Evolutionary conservation across 1,139 yeast genomes (phyloP).

Genomic region (Taphrina pruni): DNA sequence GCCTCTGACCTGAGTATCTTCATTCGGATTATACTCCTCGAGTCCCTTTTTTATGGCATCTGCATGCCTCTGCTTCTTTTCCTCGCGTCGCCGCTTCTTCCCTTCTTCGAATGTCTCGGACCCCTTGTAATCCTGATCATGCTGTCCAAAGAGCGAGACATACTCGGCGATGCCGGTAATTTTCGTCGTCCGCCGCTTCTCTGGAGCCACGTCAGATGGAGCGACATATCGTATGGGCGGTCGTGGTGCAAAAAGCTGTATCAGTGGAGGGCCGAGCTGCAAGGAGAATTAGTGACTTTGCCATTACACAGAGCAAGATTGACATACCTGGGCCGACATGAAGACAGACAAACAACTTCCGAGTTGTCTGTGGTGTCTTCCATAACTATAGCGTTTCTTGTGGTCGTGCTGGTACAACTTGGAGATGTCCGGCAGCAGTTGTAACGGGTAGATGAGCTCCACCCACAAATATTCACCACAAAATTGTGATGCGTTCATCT

Average conservation of each 20-base stretch:
- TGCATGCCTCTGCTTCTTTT: constrained; percentile 50
- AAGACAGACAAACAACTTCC: background rate
- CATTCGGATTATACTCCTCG: constrained; percentile 58
- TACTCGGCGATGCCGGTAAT: constrained; percentile 62
- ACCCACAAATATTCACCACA: background rate
- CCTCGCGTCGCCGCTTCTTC: constrained; percentile 52
- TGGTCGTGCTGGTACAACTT: background rate
- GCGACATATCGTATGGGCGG: constrained; percentile 66
- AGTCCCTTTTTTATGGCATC: constrained; percentile 52
- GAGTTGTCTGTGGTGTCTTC: no score
- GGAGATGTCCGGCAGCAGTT: background rate
- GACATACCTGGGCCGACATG: constrained; percentile 36
- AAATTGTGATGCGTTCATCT: background rate
- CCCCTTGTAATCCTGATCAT: constrained; percentile 51
- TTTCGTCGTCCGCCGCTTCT: constrained; percentile 58
- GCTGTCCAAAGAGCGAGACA: constrained; percentile 53
- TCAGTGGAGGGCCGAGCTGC: constrained; percentile 55
- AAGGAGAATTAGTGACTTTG: constrained; percentile 51
- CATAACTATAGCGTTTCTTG: background rate
- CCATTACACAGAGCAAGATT: background rate
- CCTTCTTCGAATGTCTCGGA: constrained; percentile 54
- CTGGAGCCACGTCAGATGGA: constrained; percentile 64
- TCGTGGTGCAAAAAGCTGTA: constrained; percentile 65
- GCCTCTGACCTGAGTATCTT: constrained; percentile 67
- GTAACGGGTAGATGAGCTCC: constrained; percentile 3